Conservation (phyloP, 2,329 filamentous ascomycete genomes). For the Cladophialophora psammophila region DNA sequence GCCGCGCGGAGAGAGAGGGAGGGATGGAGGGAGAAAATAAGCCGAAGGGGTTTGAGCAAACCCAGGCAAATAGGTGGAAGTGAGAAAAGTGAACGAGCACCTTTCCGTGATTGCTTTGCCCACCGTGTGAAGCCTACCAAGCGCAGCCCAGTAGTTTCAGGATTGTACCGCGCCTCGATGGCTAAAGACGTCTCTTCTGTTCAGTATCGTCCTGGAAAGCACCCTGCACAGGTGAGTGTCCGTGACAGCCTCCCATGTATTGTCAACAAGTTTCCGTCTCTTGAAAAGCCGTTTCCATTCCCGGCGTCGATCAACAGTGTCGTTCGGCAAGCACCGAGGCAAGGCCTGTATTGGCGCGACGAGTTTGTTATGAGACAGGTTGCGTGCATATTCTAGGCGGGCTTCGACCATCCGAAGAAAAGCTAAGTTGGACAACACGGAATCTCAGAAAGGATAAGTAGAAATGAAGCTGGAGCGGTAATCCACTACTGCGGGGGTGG, state of each 20-base stretch:
- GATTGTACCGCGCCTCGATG: no score
- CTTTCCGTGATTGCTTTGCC: neutral
- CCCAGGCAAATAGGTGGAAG: neutral
- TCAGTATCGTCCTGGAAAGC: no score
- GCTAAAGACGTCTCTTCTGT: no score
- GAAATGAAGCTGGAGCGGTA: neutral
- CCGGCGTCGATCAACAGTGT: neutral
- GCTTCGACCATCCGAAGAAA: neutral
- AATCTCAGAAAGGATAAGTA: neutral
- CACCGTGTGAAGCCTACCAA: neutral
- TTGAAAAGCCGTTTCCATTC: neutral
- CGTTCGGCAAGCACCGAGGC: no score
- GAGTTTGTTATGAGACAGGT: neutral
- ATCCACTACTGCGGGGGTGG: neutral
- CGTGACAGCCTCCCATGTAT: neutral
- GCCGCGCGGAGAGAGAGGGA: neutral
- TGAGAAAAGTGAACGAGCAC: neutral
- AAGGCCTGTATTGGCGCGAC: neutral
- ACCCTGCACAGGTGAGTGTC: no score
- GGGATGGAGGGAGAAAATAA: neutral
- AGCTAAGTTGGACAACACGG: neutral
- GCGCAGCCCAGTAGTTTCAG: neutral
- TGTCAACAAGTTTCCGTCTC: neutral
- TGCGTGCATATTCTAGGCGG: neutral
- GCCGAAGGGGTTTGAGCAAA: neutral